phyloP scores from a whole-genome alignment of 1,139 yeast species.

The Tardiomyces depauwii region DNA sequence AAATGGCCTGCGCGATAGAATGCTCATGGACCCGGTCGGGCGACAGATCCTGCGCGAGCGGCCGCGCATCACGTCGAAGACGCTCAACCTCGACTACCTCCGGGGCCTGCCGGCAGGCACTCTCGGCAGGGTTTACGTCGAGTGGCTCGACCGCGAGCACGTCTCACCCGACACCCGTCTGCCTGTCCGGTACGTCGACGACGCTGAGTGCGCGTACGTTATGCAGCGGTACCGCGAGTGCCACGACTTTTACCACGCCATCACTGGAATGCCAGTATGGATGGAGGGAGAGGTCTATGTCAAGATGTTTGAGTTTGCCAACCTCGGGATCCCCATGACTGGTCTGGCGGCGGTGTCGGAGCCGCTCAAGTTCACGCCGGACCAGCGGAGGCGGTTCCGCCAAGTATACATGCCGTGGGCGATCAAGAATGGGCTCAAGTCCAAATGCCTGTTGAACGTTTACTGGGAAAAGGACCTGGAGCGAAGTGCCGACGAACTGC shows the following conservation, averaged over 20 bases:
- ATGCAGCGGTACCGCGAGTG: conserved; percentile 92
- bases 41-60: conserved; percentile 64
- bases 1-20: conserved; percentile 47
- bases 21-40: conserved; percentile 70
- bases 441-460: conserved; percentile 73
- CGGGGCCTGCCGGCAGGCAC: conserved; percentile 55
- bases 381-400: conserved; percentile 36
- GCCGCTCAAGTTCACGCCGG: conserved; percentile 56
- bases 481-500: conserved; percentile 58
- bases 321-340: conserved; percentile 92
- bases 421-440: conserved; percentile 54
- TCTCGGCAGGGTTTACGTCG: conserved; percentile 65
- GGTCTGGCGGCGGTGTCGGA: conserved; percentile 85
- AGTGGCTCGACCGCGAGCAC: conserved; percentile 79
- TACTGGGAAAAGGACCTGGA: conserved; percentile 87
- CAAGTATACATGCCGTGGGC: conserved; percentile 88
- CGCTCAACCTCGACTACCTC: conserved; percentile 54
- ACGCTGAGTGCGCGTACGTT: conserved; percentile 83
- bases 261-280: conserved; percentile 80
- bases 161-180: conserved; percentile 92
- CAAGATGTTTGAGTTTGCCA: conserved; percentile 85
- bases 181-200: conserved; percentile 75
- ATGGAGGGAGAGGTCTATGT: conserved; percentile 94
- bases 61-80: conserved; percentile 71
- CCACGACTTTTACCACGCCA: conserved; percentile 92